phyloP scores from a whole-genome alignment of 257 asterid genomes.

The Ajuga chamaepitys region DNA sequence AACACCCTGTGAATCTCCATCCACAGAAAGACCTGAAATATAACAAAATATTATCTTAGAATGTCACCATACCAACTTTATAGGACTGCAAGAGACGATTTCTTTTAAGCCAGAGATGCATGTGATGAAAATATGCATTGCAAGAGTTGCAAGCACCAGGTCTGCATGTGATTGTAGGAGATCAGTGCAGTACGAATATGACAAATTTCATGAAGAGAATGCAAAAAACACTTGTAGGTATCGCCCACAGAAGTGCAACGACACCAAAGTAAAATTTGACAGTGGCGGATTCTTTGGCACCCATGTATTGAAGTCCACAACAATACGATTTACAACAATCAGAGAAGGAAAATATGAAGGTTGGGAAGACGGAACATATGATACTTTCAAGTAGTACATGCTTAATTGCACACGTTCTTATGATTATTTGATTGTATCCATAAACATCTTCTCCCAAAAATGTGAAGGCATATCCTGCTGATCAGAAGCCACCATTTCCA shows the following conservation, averaged over 20 bases:
- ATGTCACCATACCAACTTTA: background rate
- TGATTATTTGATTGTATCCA: background rate
- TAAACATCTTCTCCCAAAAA: background rate
- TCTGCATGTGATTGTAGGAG: background rate
- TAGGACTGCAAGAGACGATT: background rate
- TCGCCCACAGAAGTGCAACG: background rate
- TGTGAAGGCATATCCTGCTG: background rate
- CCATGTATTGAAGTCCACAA: background rate
- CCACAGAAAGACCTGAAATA: slow-evolving; percentile 41
- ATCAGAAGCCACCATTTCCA: background rate
- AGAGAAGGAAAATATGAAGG: background rate
- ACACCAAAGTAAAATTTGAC: background rate
- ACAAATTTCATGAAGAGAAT: background rate
- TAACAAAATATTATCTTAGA: background rate
- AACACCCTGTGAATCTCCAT: slow-evolving; percentile 93
- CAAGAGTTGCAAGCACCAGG: background rate
- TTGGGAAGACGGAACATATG: background rate
- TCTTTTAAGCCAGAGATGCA: background rate
- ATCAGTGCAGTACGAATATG: background rate
- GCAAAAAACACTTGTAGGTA: background rate
- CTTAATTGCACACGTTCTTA: background rate
- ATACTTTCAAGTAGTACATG: background rate
- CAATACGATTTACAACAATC: background rate
- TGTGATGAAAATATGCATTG: background rate
- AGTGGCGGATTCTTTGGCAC: background rate